phyloP scores from a whole-genome alignment of 2,329 filamentous ascomycete species.

The Madurella fahalii region DNA sequence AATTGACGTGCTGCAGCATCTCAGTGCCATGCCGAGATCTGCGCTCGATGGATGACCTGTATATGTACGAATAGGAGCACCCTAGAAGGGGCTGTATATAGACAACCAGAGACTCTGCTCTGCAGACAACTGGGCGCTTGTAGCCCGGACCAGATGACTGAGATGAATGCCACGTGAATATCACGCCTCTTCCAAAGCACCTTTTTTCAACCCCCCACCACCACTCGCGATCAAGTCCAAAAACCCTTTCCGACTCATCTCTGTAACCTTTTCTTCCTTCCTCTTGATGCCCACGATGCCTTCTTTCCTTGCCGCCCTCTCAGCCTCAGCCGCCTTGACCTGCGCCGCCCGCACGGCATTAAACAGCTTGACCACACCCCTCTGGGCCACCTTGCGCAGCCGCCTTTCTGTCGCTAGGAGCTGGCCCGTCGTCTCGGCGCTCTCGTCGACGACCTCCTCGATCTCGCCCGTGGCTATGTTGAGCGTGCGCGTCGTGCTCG shows the following conservation, averaged over 20 bases:
- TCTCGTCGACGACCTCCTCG: constrained; percentile 34
- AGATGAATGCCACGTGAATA: no score
- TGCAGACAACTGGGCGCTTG: neutral
- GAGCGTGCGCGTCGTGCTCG: constrained; percentile 44
- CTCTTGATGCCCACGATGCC: constrained; percentile 75
- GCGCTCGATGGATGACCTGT: constrained; percentile 9
- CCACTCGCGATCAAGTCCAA: constrained; percentile 77
- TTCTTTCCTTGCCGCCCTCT: constrained; percentile 62
- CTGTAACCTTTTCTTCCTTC: constrained; percentile 82
- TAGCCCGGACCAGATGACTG: neutral
- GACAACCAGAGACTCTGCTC: constrained; percentile 18
- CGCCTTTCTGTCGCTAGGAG: constrained; percentile 70
- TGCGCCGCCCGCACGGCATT: constrained; percentile 92
- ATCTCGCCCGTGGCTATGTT: constrained; percentile 43
- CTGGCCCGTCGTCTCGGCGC: constrained; percentile 47
- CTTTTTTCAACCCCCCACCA: constrained; percentile 56
- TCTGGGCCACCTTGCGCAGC: constrained; percentile 81
- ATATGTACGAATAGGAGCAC: constrained; percentile 17
- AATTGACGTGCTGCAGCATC: neutral
- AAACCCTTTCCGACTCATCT: constrained; percentile 97
- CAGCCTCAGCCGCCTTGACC: constrained; percentile 77
- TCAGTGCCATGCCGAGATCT: neutral
- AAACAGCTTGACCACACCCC: constrained; percentile 93
- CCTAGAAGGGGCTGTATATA: constrained; percentile 10
- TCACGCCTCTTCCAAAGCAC: constrained; percentile 51